Percentiles rank a stretch among this genome's conserved stretches.
phyloP scores from a whole-genome alignment of 495 filamentous ascomycete genomes.

The Penicillium diatomitis region DNA sequence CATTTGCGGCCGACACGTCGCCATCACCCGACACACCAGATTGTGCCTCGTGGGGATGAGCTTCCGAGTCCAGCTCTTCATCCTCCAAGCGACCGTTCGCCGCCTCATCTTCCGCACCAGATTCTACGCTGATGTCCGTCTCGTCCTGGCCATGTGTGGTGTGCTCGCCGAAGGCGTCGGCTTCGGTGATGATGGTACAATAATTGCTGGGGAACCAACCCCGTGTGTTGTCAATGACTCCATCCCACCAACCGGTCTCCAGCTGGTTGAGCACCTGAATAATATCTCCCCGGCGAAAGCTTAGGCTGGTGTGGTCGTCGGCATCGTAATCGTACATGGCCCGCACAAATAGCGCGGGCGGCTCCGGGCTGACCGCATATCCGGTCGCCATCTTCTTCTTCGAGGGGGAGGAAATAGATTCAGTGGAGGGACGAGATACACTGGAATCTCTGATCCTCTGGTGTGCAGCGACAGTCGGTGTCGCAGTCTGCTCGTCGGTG shows the following conservation, averaged over 20 bases:
- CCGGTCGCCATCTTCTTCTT: slow-evolving; percentile 34
- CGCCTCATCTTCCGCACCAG: slow-evolving; percentile 51
- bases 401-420: slow-evolving; percentile 18
- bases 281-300: slow-evolving; percentile 89
- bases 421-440: slow-evolving; percentile 22
- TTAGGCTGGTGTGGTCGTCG: slow-evolving; percentile 91
- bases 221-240: slow-evolving; percentile 76
- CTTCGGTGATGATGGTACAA: slow-evolving; percentile 71
- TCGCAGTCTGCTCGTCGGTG: slow-evolving; percentile 34
- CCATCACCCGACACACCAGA: slow-evolving; percentile 61
- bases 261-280: slow-evolving; percentile 97
- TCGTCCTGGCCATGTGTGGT: slow-evolving; percentile 32
- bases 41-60: slow-evolving; percentile 44
- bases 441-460: slow-evolving; percentile 25
- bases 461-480: slow-evolving; percentile 23
- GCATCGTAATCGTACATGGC: slow-evolving; percentile 96
- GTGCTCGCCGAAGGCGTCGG: slow-evolving; percentile 48
- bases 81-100: slow-evolving; percentile 60
- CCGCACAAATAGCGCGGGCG: slow-evolving; percentile 81
- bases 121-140: slow-evolving; percentile 49
- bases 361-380: slow-evolving; percentile 56
- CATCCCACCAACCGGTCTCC: slow-evolving; percentile 99
- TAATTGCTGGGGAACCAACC: slow-evolving; percentile 99
- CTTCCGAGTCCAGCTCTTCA: slow-evolving; percentile 56
- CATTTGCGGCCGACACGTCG: slow-evolving; percentile 39